Base-by-base conservation (phyloP, 441 rosid species). In the Eruca vesicaria region DNA sequence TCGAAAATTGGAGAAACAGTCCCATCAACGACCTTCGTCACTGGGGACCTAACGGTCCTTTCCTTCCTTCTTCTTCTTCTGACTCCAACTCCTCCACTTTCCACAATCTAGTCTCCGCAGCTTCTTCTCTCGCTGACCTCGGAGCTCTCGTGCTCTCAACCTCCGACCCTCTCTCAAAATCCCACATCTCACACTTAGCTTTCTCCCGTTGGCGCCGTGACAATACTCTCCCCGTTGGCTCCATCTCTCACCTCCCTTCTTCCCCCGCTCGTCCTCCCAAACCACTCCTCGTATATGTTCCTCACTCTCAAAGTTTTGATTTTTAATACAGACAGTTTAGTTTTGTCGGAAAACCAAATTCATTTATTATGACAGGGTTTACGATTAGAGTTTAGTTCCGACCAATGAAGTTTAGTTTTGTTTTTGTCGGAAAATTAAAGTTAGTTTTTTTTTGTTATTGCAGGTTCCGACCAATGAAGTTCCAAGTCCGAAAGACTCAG, bases 391-490 rank as follows among this genome's bases (percentile, higher is more conserved):
- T n/a, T n/a, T n/a, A n/a, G n/a, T n/a, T n/a, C n/a, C n/a, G n/a
- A n/a, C n/a, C n/a, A n/a, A n/a, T n/a, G n/a, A n/a, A n/a, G n/a
- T n/a, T n/a, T n/a, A n/a, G n/a, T 26, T 26, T 3, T 3, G 29
- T 26, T 9, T 66, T 59, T 19, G 11, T 29, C 14, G 62, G 48
- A 38, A 23, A 11, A 68, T 26, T 35, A 12, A n/a, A n/a, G n/a
- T n/a, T n/a, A n/a, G n/a, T 31, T 41, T 8, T 0, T 38, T 50
- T 69, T 68, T 60, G 15, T 7, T 63, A 33, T 23, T 76, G 67
- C 63, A 91, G 98, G 97, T 92, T 68, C 83, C 96, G 2, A 90
- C 94, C 0, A 90, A 87, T 79, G 84, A 92, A 75, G 86, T 92
- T 70, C 97, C 94, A 0, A 72, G 83, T 35, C 93, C 97, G 16